phyloP scores from a whole-genome alignment of 2,329 filamentous ascomycete genomes.

The Colletotrichum agaves region DNA sequence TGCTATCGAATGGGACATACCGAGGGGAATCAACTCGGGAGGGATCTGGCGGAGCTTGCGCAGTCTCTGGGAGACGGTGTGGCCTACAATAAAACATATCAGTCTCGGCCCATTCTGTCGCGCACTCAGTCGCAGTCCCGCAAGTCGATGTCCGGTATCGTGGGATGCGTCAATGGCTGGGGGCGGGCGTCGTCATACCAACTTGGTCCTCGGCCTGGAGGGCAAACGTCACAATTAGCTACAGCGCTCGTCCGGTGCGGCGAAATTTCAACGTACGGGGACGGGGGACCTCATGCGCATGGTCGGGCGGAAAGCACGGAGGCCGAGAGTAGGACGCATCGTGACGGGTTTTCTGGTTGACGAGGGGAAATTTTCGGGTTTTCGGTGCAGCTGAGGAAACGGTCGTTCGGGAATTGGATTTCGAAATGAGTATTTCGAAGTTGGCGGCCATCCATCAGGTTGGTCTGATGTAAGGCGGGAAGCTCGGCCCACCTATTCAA shows the following conservation, averaged over 20 bases:
- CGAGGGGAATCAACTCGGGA: constrained; percentile 92
- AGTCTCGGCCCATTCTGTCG: constrained; percentile 24
- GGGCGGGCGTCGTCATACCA: constrained; percentile 61
- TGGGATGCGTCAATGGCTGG: constrained; percentile 32
- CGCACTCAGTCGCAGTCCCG: constrained; percentile 14
- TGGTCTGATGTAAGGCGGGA: constrained; percentile 35
- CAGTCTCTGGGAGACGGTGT: constrained; percentile 96
- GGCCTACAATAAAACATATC: constrained; percentile 67
- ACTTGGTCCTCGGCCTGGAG: constrained; percentile 73
- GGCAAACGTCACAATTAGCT: constrained; percentile 47
- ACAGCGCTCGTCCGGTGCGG: constrained; percentile 29
- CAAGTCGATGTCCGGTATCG: constrained; percentile 18
- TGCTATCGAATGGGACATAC: constrained; percentile 63
- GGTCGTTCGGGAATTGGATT: constrained; percentile 46
- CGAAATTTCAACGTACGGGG: constrained; percentile 68
- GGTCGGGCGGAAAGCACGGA: constrained; percentile 75
- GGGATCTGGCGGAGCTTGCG: constrained; percentile 90
- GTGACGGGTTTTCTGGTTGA: constrained; percentile 47
- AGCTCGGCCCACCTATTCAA: constrained; percentile 34
- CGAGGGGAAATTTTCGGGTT: constrained; percentile 32
- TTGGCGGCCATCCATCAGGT: constrained; percentile 31
- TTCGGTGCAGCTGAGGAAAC: constrained; percentile 29
- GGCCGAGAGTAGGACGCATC: constrained; percentile 73
- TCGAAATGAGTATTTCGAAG: constrained; percentile 37
- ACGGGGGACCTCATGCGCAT: constrained; percentile 75